These are phyloP conservation scores for Fusarium pseudocircinatum DNA, from an alignment of 2,329 filamentous ascomycete genomes.

Conservation along the genomic window DNA sequence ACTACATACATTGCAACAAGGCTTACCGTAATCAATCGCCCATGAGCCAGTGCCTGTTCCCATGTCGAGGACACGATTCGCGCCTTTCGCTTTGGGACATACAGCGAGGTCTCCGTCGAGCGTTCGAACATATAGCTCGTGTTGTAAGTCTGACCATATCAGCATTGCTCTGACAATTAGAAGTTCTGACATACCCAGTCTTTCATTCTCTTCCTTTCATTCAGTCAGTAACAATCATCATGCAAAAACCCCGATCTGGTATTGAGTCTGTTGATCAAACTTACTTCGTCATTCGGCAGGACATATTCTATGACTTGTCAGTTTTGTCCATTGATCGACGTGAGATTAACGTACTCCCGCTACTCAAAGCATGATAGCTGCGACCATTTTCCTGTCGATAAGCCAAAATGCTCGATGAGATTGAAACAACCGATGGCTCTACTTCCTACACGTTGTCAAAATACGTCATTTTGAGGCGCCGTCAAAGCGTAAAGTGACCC, in stretches of 20 bases:
- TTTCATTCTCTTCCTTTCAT: neutral
- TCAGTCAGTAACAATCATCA: neutral
- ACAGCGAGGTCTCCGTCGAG: neutral
- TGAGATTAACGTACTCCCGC: neutral
- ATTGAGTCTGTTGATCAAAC: neutral
- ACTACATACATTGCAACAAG: neutral
- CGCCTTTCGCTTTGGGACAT: neutral
- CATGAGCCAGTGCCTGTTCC: neutral
- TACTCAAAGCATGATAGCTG: neutral
- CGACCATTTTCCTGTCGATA: neutral
- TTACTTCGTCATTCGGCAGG: neutral
- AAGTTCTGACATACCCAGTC: neutral
- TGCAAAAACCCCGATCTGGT: neutral
- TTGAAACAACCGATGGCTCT: neutral
- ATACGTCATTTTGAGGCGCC: neutral
- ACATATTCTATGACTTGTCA: neutral
- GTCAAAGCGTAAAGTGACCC: neutral
- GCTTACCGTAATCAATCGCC: neutral
- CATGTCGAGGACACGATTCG: neutral
- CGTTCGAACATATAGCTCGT: neutral
- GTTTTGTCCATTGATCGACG: fast-evolving
- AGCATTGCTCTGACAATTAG: fast-evolving
- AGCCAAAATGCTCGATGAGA: neutral
- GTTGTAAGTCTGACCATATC: neutral
- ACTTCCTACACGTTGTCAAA: neutral